Evolutionary conservation across 805 yeast species (phyloP).

Genomic region (Candida morakotiae): DNA sequence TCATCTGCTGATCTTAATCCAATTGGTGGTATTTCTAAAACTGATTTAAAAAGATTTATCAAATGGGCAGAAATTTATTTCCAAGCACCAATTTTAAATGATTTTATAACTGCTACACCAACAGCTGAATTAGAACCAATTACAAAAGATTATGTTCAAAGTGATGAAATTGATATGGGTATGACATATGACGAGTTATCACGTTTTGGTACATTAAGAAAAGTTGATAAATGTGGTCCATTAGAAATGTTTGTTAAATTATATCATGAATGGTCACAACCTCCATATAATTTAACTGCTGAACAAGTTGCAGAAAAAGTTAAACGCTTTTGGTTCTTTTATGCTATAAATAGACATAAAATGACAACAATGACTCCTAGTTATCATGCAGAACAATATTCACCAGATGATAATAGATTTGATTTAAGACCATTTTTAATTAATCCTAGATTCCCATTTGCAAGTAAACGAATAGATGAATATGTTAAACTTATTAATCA

Average conservation of each 20-base stretch:
- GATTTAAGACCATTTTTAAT: constrained; percentile 95
- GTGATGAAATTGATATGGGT: constrained; percentile 98
- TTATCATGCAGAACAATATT: constrained; percentile 96
- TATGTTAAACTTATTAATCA: constrained; percentile 56
- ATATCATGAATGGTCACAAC: constrained; percentile 88
- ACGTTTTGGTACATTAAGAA: constrained; percentile 84
- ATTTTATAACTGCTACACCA: constrained; percentile 87
- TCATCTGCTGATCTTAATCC: constrained; percentile 97
- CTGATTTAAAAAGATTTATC: constrained; percentile 84
- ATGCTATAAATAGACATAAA: constrained; percentile 94
- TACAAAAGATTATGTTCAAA: constrained; percentile 86
- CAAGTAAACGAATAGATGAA: constrained; percentile 81
- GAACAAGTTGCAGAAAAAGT: constrained; percentile 88
- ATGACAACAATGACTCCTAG: constrained; percentile 97
- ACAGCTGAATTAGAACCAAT: constrained; percentile 98
- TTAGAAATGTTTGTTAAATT: constrained; percentile 89
- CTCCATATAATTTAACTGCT: constrained; percentile 60
- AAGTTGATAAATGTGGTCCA: constrained; percentile 94
- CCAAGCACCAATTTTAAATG: constrained; percentile 70
- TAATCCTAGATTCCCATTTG: constrained; percentile 85
- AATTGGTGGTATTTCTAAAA: constrained; percentile 97
- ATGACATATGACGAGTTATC: constrained; percentile 94
- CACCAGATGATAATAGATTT: constrained; percentile 96
- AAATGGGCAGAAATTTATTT: constrained; percentile 69
- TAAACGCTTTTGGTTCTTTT: constrained; percentile 85